phyloP scores from a whole-genome alignment of 305 asterid genomes.

The Solanum hybrid region DNA sequence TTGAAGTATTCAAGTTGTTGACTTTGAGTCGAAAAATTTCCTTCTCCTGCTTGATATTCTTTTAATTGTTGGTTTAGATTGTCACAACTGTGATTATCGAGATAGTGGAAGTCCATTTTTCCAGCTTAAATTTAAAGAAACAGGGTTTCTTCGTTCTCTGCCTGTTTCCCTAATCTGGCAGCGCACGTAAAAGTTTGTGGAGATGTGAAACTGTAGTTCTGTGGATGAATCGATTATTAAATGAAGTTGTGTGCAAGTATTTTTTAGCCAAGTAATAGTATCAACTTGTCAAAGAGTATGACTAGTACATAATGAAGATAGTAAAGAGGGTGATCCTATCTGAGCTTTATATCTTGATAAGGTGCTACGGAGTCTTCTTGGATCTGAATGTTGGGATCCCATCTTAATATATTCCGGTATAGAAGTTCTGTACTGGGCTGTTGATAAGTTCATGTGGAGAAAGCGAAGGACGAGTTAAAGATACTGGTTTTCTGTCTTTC shows the following conservation, averaged over 20 bases:
- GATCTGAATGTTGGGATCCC: background rate
- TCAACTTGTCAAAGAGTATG: background rate
- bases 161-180: background rate
- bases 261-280: background rate
- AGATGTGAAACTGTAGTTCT: background rate
- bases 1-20: background rate
- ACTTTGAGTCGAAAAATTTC: background rate
- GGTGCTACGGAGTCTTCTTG: background rate
- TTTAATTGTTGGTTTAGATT: background rate
- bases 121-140: background rate
- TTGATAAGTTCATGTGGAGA: background rate
- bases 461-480: background rate
- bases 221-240: background rate
- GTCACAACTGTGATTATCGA: background rate
- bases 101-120: background rate
- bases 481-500: constrained; percentile 1
- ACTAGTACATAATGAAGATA: background rate
- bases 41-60: background rate
- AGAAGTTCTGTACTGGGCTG: background rate
- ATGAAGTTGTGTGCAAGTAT: background rate
- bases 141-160: background rate
- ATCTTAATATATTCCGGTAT: background rate
- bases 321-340: background rate
- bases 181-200: background rate
- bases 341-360: background rate